Conservation (phyloP, 2,329 filamentous ascomycete genomes). For the Sclerotinia trifoliorum region DNA sequence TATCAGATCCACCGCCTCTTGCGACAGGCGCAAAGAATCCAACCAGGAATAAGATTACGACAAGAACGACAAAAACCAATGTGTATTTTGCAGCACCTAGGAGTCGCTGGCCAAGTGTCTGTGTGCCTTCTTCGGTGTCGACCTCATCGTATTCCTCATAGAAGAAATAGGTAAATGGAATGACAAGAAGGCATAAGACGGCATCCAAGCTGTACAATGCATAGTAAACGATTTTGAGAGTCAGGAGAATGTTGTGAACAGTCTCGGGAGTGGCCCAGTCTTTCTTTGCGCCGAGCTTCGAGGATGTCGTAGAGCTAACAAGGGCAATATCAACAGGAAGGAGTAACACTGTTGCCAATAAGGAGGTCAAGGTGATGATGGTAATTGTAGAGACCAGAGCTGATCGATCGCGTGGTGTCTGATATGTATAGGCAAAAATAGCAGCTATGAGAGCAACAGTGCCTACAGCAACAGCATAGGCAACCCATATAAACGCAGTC, state of each 20-base stretch:
- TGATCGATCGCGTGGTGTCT: conserved; percentile 83
- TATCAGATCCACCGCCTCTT: conserved; percentile 63
- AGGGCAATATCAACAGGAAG: conserved; percentile 94
- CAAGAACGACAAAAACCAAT: conserved; percentile 74
- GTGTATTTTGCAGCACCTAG: conserved; percentile 92
- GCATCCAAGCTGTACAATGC: conserved; percentile 88
- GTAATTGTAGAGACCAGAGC: conserved; percentile 78
- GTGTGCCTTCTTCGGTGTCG: conserved; percentile 74
- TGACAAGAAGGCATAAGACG: conserved; percentile 80
- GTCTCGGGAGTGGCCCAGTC: conserved; percentile 87
- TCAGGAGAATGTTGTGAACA: conserved; percentile 74
- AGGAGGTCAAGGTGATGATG: conserved; percentile 79
- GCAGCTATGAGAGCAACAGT: conserved; percentile 74
- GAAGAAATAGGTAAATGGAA: conserved; percentile 97
- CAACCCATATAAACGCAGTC: conserved; percentile 89
- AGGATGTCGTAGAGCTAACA: conserved; percentile 81
- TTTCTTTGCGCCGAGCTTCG: conserved; percentile 78
- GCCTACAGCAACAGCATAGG: conserved; percentile 79
- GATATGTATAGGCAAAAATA: conserved; percentile 89
- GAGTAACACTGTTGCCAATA: conserved; percentile 88
- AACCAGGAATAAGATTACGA: conserved; percentile 81
- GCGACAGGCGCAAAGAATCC: conserved; percentile 92
- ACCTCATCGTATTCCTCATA: conserved; percentile 97
- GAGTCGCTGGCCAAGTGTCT: conserved; percentile 68
- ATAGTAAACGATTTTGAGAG: conserved; percentile 89